Evolutionary conservation across 1,139 yeast species (phyloP).

Genomic region (Nakaseomyces glabratus): DNA sequence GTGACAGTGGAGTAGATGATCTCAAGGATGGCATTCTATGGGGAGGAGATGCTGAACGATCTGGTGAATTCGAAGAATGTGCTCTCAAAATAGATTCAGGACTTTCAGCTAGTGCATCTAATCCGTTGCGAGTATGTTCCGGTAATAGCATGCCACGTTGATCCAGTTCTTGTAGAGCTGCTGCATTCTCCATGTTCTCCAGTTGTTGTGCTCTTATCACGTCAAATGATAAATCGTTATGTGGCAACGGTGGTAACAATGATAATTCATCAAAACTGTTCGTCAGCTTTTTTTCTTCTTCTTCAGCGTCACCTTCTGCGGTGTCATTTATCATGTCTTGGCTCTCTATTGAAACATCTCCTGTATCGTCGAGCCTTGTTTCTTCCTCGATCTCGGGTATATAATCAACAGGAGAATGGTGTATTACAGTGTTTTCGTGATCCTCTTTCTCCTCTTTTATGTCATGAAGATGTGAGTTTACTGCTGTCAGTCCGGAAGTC

Average conservation of each 20-base stretch:
- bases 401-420: too few relatives aligned
- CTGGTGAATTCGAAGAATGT: constrained; percentile 4
- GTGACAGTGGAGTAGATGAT: constrained; percentile 5
- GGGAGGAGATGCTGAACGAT: neutral
- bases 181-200: constrained; percentile 3
- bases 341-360: too few relatives aligned
- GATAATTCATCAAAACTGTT: constrained; percentile 18
- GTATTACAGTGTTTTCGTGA: constrained; percentile 2
- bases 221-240: constrained; percentile 7
- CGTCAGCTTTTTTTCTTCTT: constrained; percentile 5
- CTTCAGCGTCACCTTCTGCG: neutral
- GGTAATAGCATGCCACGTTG: neutral
- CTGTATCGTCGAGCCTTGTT: too few relatives aligned
- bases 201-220: constrained; percentile 4
- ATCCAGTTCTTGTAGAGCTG: constrained; percentile 3
- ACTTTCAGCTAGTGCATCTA: neutral
- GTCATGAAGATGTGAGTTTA: constrained; percentile 1
- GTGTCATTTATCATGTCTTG: constrained; percentile 1
- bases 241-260: constrained; percentile 28
- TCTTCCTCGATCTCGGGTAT: too few relatives aligned
- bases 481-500: constrained; percentile 2
- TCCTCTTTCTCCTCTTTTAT: constrained; percentile 5
- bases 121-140: neutral
- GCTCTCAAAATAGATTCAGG: neutral
- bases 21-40: constrained; percentile 3